These are phyloP conservation scores for Nannizzia gypsea DNA, from an alignment of 2,329 filamentous ascomycete species.

Conservation along the genomic window DNA sequence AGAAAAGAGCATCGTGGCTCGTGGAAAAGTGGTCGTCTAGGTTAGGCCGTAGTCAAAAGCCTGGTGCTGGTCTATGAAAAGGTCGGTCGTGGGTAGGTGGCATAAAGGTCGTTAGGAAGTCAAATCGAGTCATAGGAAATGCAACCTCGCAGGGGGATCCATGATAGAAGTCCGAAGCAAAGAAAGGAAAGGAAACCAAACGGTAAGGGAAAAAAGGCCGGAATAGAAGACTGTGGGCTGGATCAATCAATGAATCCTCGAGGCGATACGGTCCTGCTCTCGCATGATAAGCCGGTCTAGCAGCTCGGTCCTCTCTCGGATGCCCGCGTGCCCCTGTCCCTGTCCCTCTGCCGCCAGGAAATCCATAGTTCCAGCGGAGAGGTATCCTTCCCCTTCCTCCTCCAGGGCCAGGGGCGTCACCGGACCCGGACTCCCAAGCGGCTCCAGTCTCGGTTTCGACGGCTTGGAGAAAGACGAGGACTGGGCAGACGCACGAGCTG, in stretches of 20 bases:
- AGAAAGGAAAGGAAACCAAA: neutral
- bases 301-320: slow-evolving; percentile 16
- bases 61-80: neutral
- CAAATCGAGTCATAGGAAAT: neutral
- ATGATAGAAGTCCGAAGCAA: neutral
- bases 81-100: neutral
- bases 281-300: slow-evolving; percentile 26
- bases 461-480: slow-evolving; percentile 24
- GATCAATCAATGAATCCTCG: slow-evolving; percentile 16
- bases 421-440: slow-evolving; percentile 35
- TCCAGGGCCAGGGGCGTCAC: slow-evolving; percentile 36
- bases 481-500: slow-evolving; percentile 21
- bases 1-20: neutral
- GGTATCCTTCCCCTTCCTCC: slow-evolving; percentile 29
- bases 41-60: neutral
- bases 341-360: neutral
- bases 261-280: slow-evolving; percentile 21
- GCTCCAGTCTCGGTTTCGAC: slow-evolving; percentile 35
- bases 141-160: no score
- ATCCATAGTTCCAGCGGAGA: slow-evolving; percentile 22
- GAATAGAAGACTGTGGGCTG: neutral
- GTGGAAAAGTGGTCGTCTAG: neutral
- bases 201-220: neutral
- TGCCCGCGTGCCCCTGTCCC: slow-evolving; percentile 15
- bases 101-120: neutral